phyloP scores from a whole-genome alignment of 345 rosid genomes.

The Ricinus communis region DNA sequence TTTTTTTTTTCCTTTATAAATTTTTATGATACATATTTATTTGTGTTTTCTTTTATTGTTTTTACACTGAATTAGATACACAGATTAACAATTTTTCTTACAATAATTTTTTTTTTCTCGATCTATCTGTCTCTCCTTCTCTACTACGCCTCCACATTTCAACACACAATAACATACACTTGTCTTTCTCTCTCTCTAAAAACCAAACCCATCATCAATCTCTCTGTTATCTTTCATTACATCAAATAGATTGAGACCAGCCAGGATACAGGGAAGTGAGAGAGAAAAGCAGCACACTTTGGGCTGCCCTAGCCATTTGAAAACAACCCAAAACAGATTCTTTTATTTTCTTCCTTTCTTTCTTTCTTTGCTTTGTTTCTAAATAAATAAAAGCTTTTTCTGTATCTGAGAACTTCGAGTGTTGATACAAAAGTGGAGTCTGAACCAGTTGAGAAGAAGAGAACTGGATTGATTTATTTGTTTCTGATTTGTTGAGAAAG shows the following conservation, averaged over 20 bases:
- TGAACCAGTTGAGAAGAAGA: background rate
- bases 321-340: background rate
- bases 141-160: conserved; percentile 19
- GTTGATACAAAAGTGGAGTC: conserved; percentile 10
- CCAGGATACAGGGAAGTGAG: conserved; percentile 16
- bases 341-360: no score
- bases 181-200: conserved; percentile 11
- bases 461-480: no score
- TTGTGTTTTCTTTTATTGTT: no score
- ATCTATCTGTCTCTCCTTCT: conserved; percentile 20
- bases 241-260: conserved; percentile 19
- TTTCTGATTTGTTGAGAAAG: no score
- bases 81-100: no score
- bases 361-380: background rate
- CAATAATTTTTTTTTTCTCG: background rate
- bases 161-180: background rate
- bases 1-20: background rate
- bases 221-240: no score
- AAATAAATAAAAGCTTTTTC: no score
- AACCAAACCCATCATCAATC: background rate
- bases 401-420: background rate
- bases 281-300: background rate
- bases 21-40: no score
- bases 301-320: conserved; percentile 1
- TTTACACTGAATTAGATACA: background rate